Percentiles rank a stretch among this genome's conserved stretches.
phyloP scores from a whole-genome alignment of 495 filamentous ascomycete genomes.

The Aspergillus diversus region DNA sequence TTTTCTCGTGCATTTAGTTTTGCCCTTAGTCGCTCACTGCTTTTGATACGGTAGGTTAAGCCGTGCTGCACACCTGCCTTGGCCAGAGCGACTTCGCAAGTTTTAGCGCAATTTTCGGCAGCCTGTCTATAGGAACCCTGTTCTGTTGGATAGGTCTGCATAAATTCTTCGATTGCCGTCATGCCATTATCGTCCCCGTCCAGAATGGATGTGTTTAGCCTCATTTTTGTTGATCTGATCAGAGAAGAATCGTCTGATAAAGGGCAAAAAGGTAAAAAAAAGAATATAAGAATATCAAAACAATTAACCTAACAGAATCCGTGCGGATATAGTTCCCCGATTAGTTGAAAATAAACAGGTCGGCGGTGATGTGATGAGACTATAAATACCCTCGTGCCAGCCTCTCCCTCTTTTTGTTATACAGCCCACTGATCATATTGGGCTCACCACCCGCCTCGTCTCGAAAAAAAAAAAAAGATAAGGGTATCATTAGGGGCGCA shows the following conservation, averaged over 20 bases:
- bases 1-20: not conserved
- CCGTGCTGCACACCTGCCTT: not conserved
- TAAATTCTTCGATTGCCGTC: not conserved
- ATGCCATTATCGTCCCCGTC: not conserved
- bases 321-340: too few species aligned
- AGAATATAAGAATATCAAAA: too few species aligned
- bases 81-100: not conserved
- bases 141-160: not conserved
- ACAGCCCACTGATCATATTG: too few species aligned
- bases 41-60: not conserved
- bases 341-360: too few species aligned
- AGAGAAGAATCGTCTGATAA: not conserved
- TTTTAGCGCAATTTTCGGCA: not conserved
- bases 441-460: too few species aligned
- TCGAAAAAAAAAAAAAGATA: not conserved
- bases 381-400: too few species aligned
- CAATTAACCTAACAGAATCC: too few species aligned
- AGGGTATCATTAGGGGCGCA: not conserved
- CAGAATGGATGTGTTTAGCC: not conserved
- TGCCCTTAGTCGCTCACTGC: not conserved
- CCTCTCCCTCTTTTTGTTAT: too few species aligned
- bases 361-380: too few species aligned
- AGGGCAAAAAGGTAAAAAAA: too few species aligned
- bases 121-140: not conserved
- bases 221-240: not conserved